Evolutionary conservation across 2,329 filamentous ascomycete genomes (phyloP), one percentile per base, ranked within the genome.

Genomic region (Epichloe elymi): DNA sequence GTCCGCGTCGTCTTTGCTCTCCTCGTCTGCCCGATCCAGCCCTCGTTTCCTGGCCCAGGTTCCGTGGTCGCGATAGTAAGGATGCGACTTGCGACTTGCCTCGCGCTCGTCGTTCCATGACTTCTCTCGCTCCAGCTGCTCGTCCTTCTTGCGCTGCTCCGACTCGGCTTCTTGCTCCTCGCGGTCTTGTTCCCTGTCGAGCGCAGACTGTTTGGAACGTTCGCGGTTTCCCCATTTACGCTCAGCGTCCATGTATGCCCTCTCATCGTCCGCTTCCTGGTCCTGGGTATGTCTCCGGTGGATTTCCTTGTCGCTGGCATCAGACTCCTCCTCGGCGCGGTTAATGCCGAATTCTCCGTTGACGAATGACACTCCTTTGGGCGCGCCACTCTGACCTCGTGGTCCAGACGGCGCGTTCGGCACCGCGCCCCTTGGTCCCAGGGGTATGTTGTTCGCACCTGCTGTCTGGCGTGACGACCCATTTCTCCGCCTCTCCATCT

Each of bases 91-190:
- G 23, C 83, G 77, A 17, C 74, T 74, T 6, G 80, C 77, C 68
- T 97, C 90, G n/a, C 77, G 71, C 58, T 95, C 89, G 59, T 98
- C 93, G 59, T 97, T 85, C 80, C 89, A 97, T n/a, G 84, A 80
- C 62, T 73, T 73, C 52, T 77, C 74, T 38, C 70, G 65, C 44
- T 76, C 75, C 12, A 95, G 74, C 51, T 85, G 79, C 59, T 86
- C 81, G 7, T 85, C 79, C 67, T 85, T 82, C 46, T 82, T 79
- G 46, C 80, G 76, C 55, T 83, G 78, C 3, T 78, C 66, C 17
- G 81, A 80, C 23, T 80, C 79, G 3, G 79, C 77, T 58, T 95
- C 87, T 47, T 86, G 82, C 55, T 80, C 81, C 61, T 95, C 88
- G 11, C 88, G 83, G 30, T 85, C 85, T 59, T 80, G 83, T 62